phyloP scores from a whole-genome alignment of 1,139 yeast genomes.

The Taphrina pruni region DNA sequence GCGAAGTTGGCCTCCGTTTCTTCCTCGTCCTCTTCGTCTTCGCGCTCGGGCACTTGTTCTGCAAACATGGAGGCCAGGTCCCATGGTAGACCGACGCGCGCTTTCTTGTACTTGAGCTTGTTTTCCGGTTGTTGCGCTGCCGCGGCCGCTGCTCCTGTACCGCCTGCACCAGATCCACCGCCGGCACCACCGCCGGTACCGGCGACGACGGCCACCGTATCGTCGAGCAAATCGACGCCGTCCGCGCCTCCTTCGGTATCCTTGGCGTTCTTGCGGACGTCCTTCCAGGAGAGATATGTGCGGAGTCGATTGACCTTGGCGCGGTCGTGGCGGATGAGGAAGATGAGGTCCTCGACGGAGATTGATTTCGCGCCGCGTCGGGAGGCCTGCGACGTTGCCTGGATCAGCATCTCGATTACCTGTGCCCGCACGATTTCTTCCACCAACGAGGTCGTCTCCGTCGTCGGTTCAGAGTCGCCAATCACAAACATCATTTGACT shows the following conservation, averaged over 20 bases:
- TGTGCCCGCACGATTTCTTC: constrained; percentile 96
- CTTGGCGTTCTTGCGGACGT: constrained; percentile 93
- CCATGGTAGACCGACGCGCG: constrained; percentile 90
- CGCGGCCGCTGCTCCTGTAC: constrained; percentile 41
- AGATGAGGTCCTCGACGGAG: constrained; percentile 90
- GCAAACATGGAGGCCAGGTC: constrained; percentile 91
- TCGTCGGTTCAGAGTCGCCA: constrained; percentile 95
- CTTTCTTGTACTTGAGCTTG: constrained; percentile 73
- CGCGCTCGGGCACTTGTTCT: constrained; percentile 86
- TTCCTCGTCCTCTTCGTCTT: constrained; percentile 79
- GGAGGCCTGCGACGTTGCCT: constrained; percentile 78
- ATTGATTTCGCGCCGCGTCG: constrained; percentile 82
- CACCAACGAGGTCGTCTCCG: constrained; percentile 84
- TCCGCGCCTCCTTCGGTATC: constrained; percentile 86
- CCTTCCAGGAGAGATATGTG: constrained; percentile 95
- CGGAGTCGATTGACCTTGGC: constrained; percentile 91
- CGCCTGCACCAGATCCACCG: too few relatives aligned
- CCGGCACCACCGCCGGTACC: too few relatives aligned
- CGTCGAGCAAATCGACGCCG: constrained; percentile 53
- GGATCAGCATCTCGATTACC: constrained; percentile 75
- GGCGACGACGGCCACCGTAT: too few relatives aligned
- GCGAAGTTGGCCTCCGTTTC: constrained; percentile 89
- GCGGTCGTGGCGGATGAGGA: constrained; percentile 86
- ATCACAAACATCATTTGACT: constrained; percentile 92
- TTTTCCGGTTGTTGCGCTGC: constrained; percentile 55